Evolutionary conservation across 164 flowering plant species (phyloP).

Genomic region (Piper betle): DNA sequence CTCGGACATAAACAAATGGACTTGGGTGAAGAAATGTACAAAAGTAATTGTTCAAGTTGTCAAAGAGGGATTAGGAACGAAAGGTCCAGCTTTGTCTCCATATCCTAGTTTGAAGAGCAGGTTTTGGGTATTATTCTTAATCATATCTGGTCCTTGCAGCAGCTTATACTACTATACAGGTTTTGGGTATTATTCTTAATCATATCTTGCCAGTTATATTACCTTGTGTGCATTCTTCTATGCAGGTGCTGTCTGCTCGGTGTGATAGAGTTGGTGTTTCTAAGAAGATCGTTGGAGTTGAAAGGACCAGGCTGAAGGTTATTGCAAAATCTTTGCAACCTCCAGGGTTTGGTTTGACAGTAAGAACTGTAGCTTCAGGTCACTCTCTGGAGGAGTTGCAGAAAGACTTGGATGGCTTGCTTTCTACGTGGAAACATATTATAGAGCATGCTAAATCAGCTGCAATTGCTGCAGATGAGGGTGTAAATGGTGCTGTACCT

Average conservation of each 20-base stretch:
- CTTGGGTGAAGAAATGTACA: conserved; percentile 53
- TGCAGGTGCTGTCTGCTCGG: conserved; percentile 62
- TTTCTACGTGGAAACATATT: conserved; percentile 79
- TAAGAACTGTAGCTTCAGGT: conserved; percentile 91
- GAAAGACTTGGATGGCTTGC: conserved; percentile 78
- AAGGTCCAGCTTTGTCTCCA: conserved; percentile 86
- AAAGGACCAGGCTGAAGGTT: conserved; percentile 75
- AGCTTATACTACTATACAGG: conserved; percentile 1
- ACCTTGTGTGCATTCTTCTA: neutral
- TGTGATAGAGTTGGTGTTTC: conserved; percentile 73
- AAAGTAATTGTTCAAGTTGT: conserved; percentile 90
- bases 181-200: too few species aligned
- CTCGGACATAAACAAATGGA: conserved; percentile 43
- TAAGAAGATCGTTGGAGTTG: conserved; percentile 73
- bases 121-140: conserved; percentile 66
- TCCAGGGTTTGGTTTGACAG: conserved; percentile 82
- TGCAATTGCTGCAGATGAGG: conserved; percentile 94
- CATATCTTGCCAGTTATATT: neutral
- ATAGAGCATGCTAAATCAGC: conserved; percentile 85
- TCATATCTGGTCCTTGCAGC: neutral
- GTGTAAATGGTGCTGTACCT: conserved; percentile 78
- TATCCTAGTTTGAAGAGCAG: conserved; percentile 87
- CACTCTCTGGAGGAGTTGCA: conserved; percentile 81
- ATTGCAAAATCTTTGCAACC: conserved; percentile 92
- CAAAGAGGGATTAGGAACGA: conserved; percentile 94